A percentile compares a stretch with the other conserved stretches of the same genome.
Evolutionary conservation across 2,329 filamentous ascomycete species (phyloP).

Genomic region (Rhinocladiella similis): DNA sequence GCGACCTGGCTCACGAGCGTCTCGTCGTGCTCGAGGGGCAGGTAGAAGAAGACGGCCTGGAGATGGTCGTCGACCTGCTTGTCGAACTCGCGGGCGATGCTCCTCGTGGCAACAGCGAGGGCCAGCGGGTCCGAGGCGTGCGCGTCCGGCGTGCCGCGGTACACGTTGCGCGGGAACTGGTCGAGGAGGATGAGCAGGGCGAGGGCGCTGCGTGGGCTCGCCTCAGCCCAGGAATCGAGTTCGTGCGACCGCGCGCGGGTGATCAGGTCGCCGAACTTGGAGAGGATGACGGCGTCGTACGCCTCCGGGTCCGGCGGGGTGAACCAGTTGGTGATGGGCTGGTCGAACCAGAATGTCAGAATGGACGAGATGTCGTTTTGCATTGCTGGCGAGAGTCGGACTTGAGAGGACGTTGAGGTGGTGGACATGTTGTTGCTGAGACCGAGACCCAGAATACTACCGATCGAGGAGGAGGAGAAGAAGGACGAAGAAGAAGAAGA

Average conservation of each 20-base stretch:
- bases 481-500: too few species aligned
- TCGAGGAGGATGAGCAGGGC: constrained; percentile 41
- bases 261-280: constrained; percentile 25
- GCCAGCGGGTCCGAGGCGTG: constrained; percentile 36
- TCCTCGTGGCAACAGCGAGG: constrained; percentile 29
- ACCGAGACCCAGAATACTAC: too few species aligned
- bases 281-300: constrained; percentile 27
- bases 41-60: constrained; percentile 31
- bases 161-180: constrained; percentile 41
- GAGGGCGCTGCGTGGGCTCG: constrained; percentile 31
- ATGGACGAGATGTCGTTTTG: constrained; percentile 20
- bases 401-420: constrained; percentile 1
- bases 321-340: constrained; percentile 28
- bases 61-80: constrained; percentile 26
- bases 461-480: too few species aligned
- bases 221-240: constrained; percentile 23
- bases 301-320: not conserved
- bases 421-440: constrained; percentile 2
- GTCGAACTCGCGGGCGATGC: constrained; percentile 34
- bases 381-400: not conserved
- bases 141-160: constrained; percentile 34
- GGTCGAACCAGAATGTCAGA: constrained; percentile 34
- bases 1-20: constrained; percentile 35
- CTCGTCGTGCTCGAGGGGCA: constrained; percentile 40
- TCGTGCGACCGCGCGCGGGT: constrained; percentile 21